Evolutionary conservation across 2,329 filamentous ascomycete genomes (phyloP).

Genomic region (Fusarium domesticum): DNA sequence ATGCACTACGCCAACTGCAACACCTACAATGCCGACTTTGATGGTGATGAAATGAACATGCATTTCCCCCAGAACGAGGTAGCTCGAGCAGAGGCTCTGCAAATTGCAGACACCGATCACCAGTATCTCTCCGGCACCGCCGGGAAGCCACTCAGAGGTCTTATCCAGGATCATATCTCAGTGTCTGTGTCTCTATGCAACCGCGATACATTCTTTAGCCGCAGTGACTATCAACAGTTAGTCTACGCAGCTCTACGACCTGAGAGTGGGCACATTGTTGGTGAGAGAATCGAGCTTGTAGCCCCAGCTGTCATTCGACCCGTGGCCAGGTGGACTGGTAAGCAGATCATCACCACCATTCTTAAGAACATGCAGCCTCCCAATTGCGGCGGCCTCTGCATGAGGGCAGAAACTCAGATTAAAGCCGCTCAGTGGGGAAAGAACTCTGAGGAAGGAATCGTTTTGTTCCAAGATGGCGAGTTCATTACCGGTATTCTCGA

Average conservation of each 20-base stretch:
- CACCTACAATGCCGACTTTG: conserved; percentile 98
- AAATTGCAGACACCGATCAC: conserved; percentile 93
- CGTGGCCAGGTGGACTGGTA: conserved; percentile 83
- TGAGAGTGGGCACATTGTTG: conserved; percentile 83
- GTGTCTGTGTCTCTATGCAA: conserved; percentile 89
- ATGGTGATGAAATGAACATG: conserved; percentile 99
- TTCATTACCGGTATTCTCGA: conserved; percentile 89
- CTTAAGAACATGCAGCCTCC: conserved; percentile 85
- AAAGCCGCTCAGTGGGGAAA: conserved; percentile 75
- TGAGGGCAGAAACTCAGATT: conserved; percentile 76
- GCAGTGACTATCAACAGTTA: conserved; percentile 88
- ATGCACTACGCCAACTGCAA: conserved; percentile 99
- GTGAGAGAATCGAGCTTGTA: conserved; percentile 77
- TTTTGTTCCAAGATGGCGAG: conserved; percentile 83
- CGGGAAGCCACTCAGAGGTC: conserved; percentile 87
- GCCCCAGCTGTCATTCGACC: conserved; percentile 82
- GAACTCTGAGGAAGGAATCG: conserved; percentile 72
- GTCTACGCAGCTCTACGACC: conserved; percentile 86
- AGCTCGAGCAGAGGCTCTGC: conserved; percentile 85
- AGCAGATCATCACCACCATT: conserved; percentile 91
- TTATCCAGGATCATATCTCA: conserved; percentile 98
- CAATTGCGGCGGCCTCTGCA: conserved; percentile 71
- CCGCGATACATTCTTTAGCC: conserved; percentile 85
- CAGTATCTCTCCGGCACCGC: conserved; percentile 94
- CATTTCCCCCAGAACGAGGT: conserved; percentile 98